Evolutionary conservation across 768 basidiomycete genomes (phyloP).

Genomic region (Boletus reticuloceps): DNA sequence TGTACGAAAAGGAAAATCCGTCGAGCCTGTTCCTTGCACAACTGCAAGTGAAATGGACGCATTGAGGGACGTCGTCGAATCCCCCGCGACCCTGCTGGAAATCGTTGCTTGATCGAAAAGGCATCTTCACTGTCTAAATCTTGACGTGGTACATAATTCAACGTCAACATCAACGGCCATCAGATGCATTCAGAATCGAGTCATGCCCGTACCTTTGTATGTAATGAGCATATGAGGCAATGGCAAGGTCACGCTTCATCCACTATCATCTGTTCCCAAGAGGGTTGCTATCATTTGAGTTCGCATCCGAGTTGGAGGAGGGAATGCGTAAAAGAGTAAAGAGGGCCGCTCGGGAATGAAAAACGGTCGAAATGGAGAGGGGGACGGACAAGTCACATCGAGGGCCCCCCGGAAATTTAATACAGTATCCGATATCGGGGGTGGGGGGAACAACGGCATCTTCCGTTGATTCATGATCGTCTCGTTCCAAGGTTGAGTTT

Average conservation of each 20-base stretch:
- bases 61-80: background rate
- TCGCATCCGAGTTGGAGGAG: background rate
- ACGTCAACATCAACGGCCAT: conserved; percentile 21
- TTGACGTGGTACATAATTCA: conserved; percentile 3
- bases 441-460: conserved; percentile 1
- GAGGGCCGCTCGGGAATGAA: conserved; percentile 9
- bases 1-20: too few species aligned
- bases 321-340: background rate
- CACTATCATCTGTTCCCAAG: background rate
- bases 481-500: background rate
- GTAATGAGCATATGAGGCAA: conserved; percentile 6
- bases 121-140: background rate
- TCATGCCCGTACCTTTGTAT: conserved; percentile 12
- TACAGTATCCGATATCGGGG: background rate
- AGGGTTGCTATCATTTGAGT: background rate
- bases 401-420: background rate
- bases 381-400: background rate
- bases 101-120: background rate
- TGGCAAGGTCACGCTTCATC: background rate
- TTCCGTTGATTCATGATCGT: background rate
- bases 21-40: background rate
- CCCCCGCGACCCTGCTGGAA: conserved; percentile 1
- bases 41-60: background rate
- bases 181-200: conserved; percentile 12
- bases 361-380: background rate